Base-by-base conservation (phyloP, 306 rosid genomes). In the Glycine latifolia region DNA sequence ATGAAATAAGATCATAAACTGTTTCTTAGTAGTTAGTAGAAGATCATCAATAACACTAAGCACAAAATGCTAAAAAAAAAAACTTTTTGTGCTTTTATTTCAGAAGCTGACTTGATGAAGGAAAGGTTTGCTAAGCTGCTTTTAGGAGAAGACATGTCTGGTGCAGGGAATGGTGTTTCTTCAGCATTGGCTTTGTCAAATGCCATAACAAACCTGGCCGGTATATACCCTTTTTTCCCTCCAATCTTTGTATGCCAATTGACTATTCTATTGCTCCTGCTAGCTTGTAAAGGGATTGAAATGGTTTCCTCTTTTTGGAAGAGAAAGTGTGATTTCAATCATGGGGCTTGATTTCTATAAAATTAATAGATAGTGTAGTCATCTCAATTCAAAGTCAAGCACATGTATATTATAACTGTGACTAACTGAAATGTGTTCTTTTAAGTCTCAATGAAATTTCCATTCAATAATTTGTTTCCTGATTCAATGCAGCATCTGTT, bases 71-170 rank as follows among this genome's bases (percentile, higher is more conserved):
- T 17, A 37, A 20, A 54, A 20, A 47, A 47, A 20, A 47, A 39
- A 3, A 55, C 39, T 33, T 15, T 53, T 35, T 70, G 76, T 62
- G 77, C 35, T 59, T 80, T 74, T 58, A 43, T 82, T 79, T 80
- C 86, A 96, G 98, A 96, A 65, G 61, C 81, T 72, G 97, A 96
- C 0, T 16, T 89, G 94, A 84, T 92, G 87, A 92, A 91, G 87
- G 99, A 92, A 63, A 91, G 89, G 85, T 92, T 96, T 88, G 79
- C 95, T 26, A 96, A 92, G 91, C 85, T 96, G 73, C 98, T 96
- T 76, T 65, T 96, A 79, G 99, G 98, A 55, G 99, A 96, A 84
- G 99, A 96, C 76, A 93, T 96, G 97, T 96, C 99, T 14, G 99
- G 98, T 73, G 98, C 97, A 60, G 99, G 98, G 67, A 96, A 96